Conservation (phyloP, 768 basidiomycete species). For the Trametes maxima region DNA sequence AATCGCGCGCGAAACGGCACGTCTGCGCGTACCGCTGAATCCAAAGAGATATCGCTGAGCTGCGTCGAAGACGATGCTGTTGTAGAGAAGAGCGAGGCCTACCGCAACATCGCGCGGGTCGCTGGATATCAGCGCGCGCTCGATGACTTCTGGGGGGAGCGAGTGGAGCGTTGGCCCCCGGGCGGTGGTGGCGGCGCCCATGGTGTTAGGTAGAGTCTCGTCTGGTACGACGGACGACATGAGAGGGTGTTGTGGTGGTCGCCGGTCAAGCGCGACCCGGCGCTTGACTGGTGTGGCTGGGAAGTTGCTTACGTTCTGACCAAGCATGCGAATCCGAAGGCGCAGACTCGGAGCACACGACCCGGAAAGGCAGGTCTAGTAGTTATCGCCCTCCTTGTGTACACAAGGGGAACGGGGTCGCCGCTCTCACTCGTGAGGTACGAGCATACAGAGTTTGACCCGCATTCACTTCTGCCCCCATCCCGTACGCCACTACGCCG, state of each 20-base stretch:
- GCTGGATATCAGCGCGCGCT: slow-evolving; percentile 58
- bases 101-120: slow-evolving; percentile 55
- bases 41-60: background rate
- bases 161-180: background rate
- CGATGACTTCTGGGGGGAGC: slow-evolving; percentile 60
- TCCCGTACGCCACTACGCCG: too few species aligned
- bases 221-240: background rate
- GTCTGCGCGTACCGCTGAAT: slow-evolving; percentile 51
- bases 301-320: background rate
- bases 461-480: too few species aligned
- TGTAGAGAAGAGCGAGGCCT: background rate
- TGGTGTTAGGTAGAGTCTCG: background rate
- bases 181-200: too few species aligned
- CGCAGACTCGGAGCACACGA: background rate
- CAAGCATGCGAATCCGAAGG: background rate
- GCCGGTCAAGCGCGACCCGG: background rate
- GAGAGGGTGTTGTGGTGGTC: background rate
- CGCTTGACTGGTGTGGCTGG: too few species aligned
- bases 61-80: background rate
- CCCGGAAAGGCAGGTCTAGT: background rate
- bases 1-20: slow-evolving; percentile 47
- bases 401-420: too few species aligned
- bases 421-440: too few species aligned
- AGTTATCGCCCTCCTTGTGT: background rate
- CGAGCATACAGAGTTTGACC: too few species aligned